Evolutionary conservation across 1,284 basidiomycete genomes (phyloP), one percentile per base, ranked within the genome.

Genomic region (Leucocoprinus gongylophorus): DNA sequence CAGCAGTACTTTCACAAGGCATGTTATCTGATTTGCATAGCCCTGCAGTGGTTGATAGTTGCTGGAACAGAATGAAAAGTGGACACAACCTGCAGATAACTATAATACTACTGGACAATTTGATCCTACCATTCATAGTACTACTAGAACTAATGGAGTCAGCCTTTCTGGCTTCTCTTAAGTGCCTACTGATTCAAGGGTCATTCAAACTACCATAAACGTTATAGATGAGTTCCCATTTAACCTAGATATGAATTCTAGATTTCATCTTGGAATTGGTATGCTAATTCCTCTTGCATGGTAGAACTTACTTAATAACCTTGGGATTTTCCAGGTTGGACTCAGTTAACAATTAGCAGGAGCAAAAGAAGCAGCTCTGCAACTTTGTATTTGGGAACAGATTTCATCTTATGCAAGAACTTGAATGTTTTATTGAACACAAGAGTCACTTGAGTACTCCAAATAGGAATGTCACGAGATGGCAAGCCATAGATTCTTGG

Each of bases 381-480:
- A n/a, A n/a, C n/a, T n/a, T n/a, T n/a, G n/a, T n/a, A 66, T 54
- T 54, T 75, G 7, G 54, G 59, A 2, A 66, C 68, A 13, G 52
- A 58, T 3, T 53, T 63, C 35, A 48, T 61, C 2, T 47, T 53
- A 21, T 58, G 69, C 6, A 35, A 55, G 7, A 75, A 73, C 53
- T 53, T 75, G 6, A 62, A 70, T 50, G 60, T 75, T 30, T 57
- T 73, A 1, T 51, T 72, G 15, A 60, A 70, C 37, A 64, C 67
- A 4, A 64, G 62, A 28, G 71, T 69, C 6, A 68, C 67, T 0
- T 46, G 50, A 1, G 10, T 55, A 1, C 9, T 52, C 3, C 21
- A 23, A 2, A 43, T 35, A 0, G 40, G 33, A 42, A 33, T n/a
- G n/a, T n/a, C 26, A 10, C 20, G 15, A 44, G 70, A 2, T 18